Evolutionary conservation across 371 early-diverging fungal genomes (phyloP), one percentile per base, ranked within the genome.

Genomic region (Mortierella sp.): DNA sequence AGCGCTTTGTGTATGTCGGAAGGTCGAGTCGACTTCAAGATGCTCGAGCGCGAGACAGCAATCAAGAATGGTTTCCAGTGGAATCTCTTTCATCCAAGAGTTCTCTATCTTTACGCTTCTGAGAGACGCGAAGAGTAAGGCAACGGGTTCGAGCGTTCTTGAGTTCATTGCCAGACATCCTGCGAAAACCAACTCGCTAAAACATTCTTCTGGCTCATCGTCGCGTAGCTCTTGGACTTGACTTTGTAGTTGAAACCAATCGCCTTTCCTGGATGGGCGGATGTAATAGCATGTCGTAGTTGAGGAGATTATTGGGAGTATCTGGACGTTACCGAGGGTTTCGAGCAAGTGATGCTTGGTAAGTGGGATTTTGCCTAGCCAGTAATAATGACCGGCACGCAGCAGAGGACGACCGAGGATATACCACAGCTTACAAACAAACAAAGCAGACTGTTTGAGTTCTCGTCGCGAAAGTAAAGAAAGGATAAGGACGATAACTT

Each of bases 281-380:
- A 63, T 40, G 33, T 70, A 70, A n/a, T 70, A 70, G 22, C 48
- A 41, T 1, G 53, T 52, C 6, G 63, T 53, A 13, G 63, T 63
- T 15, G 63, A 63, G 2, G 70, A 63, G 41, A 70, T 63, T 19
- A 63, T 57, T 32, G 70, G 63, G 33, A 70, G 58, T 5, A 33
- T 47, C 63, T 57, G 63, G 19, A 57, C 33, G 58, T 47, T 57
- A 13, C 55, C 36, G 57, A 63, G 22, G 33, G 19, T 10, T n/a
- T 63, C 58, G 22, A 70, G 58, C 43, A 63, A 19, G 63, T 63
- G 36, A 38, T 36, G 70, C 33, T 43, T n/a, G 41, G 53, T 55
- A 41, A 70, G 63, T 2, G 63, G 70, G n/a, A 70, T 43, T 63
- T 57, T 70, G 45, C 70, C 70, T 1, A 70, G 63, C 70, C 70